These are phyloP conservation scores for Debaryomyces psychrophilus DNA, from an alignment of 1,139 yeast species.

Conservation along the genomic window DNA sequence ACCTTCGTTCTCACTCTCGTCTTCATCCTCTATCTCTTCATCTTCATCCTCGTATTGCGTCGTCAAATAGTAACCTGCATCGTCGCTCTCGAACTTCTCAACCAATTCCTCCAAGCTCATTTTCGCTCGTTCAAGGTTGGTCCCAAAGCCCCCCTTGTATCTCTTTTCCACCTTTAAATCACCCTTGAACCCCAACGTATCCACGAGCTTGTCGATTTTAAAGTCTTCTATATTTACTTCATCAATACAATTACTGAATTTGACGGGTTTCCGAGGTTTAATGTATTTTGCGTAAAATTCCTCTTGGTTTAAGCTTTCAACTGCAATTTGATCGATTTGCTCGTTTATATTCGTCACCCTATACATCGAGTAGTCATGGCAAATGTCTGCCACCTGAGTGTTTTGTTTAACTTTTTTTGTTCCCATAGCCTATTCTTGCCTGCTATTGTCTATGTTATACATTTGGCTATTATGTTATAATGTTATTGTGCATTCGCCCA, in stretches of 20 bases:
- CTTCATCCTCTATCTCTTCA: constrained; percentile 15
- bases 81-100: constrained; percentile 39
- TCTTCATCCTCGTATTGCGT: constrained; percentile 55
- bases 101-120: constrained; percentile 54
- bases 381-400: neutral
- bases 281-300: constrained; percentile 35
- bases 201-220: constrained; percentile 36
- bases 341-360: constrained; percentile 12
- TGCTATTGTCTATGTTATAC: neutral
- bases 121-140: constrained; percentile 54
- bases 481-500: neutral
- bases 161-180: constrained; percentile 59
- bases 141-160: constrained; percentile 63
- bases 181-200: constrained; percentile 33
- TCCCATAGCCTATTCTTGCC: constrained; percentile 3
- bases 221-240: constrained; percentile 33
- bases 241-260: constrained; percentile 28
- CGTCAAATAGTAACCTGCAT: constrained; percentile 57
- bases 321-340: constrained; percentile 17
- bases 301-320: constrained; percentile 13
- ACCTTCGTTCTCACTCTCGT: constrained; percentile 27
- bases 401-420: constrained; percentile 3
- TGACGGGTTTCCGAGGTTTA: constrained; percentile 40
- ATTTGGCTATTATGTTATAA: neutral
- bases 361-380: constrained; percentile 17